phyloP scores from a whole-genome alignment of 192 early-diverging fungal species.

The Allomyces macrogynus region DNA sequence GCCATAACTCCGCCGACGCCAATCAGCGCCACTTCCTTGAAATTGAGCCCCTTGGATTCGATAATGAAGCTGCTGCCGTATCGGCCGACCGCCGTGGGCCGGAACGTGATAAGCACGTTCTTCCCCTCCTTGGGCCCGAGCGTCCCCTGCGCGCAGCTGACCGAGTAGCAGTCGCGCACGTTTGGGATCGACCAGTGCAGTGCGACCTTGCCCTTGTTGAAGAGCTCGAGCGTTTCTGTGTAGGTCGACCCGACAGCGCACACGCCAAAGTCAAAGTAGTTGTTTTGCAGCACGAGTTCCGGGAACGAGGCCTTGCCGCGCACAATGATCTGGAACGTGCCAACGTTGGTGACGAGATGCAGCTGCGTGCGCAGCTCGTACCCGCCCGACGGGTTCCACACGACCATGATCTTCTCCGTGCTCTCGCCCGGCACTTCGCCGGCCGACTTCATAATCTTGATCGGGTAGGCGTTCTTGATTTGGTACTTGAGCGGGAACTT shows the following conservation, averaged over 20 bases:
- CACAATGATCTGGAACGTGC: slow-evolving; percentile 27
- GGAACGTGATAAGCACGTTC: slow-evolving; percentile 26
- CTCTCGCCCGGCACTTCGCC: slow-evolving; percentile 24
- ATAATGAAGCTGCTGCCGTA: slow-evolving; percentile 27
- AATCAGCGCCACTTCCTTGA: slow-evolving; percentile 36
- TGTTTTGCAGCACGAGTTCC: slow-evolving; percentile 25
- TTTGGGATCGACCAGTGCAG: slow-evolving; percentile 31
- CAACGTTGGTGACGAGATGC: slow-evolving; percentile 32
- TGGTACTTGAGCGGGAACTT: slow-evolving; percentile 24
- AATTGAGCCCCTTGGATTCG: slow-evolving; percentile 40
- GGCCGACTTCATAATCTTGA: slow-evolving; percentile 22
- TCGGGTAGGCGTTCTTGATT: slow-evolving; percentile 28
- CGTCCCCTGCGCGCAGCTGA: slow-evolving; percentile 14
- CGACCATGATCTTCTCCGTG: slow-evolving; percentile 13
- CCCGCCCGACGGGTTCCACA: slow-evolving; percentile 36
- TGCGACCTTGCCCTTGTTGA: slow-evolving; percentile 36
- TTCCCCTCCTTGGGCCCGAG: slow-evolving; percentile 23
- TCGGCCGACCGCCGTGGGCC: slow-evolving; percentile 18
- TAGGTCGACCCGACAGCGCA: slow-evolving; percentile 32
- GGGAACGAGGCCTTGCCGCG: slow-evolving; percentile 40
- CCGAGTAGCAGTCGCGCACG: slow-evolving; percentile 20
- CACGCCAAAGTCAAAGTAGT: slow-evolving; percentile 37
- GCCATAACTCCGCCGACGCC: slow-evolving; percentile 32
- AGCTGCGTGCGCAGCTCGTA: slow-evolving; percentile 39
- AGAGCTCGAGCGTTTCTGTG: slow-evolving; percentile 19